These are phyloP conservation scores for Licmophora abbreviata DNA, from an alignment of 108 stramenopile species.

Conservation along the genomic window DNA sequence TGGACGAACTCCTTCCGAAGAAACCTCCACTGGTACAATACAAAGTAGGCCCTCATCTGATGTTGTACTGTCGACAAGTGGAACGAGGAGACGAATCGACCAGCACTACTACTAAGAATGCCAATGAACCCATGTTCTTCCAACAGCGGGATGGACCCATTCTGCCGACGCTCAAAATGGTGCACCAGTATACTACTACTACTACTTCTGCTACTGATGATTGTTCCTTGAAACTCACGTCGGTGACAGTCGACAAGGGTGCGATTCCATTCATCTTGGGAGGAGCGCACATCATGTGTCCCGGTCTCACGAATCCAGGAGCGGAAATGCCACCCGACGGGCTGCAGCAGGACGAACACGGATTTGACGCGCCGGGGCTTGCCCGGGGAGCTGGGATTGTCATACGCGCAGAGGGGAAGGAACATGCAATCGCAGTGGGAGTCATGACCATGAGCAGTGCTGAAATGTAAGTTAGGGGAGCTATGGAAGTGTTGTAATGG, in stretches of 20 bases:
- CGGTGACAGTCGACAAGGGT: conserved; percentile 79
- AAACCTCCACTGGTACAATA: conserved; percentile 78
- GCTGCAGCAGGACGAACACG: conserved; percentile 37
- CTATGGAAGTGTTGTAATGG: conserved; percentile 9
- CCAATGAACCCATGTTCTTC: conserved; percentile 85
- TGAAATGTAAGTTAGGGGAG: conserved; percentile 79
- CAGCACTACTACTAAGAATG: too few relatives aligned
- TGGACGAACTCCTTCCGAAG: conserved; percentile 88
- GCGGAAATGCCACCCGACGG: conserved; percentile 72
- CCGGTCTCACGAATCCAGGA: conserved; percentile 88
- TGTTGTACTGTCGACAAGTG: conserved; percentile 62
- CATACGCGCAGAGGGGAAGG: conserved; percentile 92
- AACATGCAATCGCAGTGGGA: conserved; percentile 86
- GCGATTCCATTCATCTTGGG: conserved; percentile 94
- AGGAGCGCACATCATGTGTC: conserved; percentile 98
- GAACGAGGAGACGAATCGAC: conserved; percentile 15
- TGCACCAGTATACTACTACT: conserved; percentile 85
- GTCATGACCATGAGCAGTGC: conserved; percentile 83
- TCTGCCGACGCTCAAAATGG: conserved; percentile 80
- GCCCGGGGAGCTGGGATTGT: conserved; percentile 73
- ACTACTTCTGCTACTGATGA: too few relatives aligned
- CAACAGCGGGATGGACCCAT: conserved; percentile 92
- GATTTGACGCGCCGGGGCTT: conserved; percentile 63
- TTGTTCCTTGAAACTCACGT: conserved; percentile 47
- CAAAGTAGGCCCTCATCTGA: conserved; percentile 75